phyloP scores from a whole-genome alignment of 768 basidiomycete species.

The Neoboletus magnificus region DNA sequence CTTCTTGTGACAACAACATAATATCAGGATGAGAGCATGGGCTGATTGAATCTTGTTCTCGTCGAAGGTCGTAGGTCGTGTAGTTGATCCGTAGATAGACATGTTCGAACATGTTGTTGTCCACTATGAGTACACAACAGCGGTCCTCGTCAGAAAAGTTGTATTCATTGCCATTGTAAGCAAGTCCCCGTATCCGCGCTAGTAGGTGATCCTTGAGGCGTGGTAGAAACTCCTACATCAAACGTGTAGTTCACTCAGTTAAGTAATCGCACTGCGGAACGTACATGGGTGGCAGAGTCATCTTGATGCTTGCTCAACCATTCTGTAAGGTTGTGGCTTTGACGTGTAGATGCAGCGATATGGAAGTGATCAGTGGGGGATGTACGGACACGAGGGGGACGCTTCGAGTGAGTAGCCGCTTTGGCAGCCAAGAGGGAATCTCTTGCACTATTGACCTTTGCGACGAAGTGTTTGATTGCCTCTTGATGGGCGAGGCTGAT shows the following conservation, averaged over 20 bases:
- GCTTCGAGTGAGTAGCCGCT: neutral
- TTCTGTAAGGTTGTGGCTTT: too few species aligned
- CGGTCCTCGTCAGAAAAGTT: constrained; percentile 23
- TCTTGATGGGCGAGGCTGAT: neutral
- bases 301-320: neutral
- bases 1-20: too few species aligned
- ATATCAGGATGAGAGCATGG: too few species aligned
- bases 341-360: neutral
- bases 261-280: neutral
- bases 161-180: constrained; percentile 24
- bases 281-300: neutral
- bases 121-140: constrained; percentile 10
- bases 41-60: too few species aligned
- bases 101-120: constrained; percentile 24
- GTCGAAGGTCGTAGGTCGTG: too few species aligned
- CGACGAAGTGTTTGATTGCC: neutral
- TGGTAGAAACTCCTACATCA: neutral
- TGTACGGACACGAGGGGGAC: neutral
- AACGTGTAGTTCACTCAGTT: neutral
- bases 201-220: constrained; percentile 4
- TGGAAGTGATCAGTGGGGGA: neutral
- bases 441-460: neutral
- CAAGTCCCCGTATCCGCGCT: neutral
- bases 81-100: too few species aligned
- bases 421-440: neutral